Evolutionary conservation across 805 yeast genomes (phyloP), one percentile per base, ranked within the genome.

Genomic region (Torulaspora microellipsoides): DNA sequence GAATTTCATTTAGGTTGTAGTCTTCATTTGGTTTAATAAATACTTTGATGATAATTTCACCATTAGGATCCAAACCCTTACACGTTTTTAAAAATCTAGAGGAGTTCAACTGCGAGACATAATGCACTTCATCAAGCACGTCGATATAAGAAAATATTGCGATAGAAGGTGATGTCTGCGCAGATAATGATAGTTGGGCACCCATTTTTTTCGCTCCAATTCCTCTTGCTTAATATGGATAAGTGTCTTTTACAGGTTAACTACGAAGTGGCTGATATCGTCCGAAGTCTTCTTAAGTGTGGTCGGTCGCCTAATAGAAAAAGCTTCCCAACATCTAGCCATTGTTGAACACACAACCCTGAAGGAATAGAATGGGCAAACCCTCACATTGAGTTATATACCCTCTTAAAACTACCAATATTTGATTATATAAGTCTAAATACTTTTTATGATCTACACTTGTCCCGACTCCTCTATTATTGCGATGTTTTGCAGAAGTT

Each of bases 91-190:
- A 72, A 62, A 90, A 90, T 41, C 96, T 73, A 8, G 95, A 81
- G 36, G 89, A 80, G 45, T 89, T 88, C 36, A 89, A 66, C 34
- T 85, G 82, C 42, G 81, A 78, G 1, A 83, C 72, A 59, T 87
- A 91, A 54, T 86, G 91, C 31, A 85, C 72, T 47, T 81, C 80
- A 17, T 80, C 80, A 9, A 91, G 70, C 34, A 85, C 87, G 56
- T 89, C 89, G 25, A 91, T 77, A 54, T 90, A 91, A 1, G 97
- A 90, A 15, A 91, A 88, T 2, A 89, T 74, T 6, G 95, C 96
- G 55, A 91, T 86, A 1, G 96, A 86, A 3, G 95, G 89, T 1
- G 95, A 88, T 2, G 95, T 81, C 10, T 96, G 96, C 8, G 96
- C 86, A 60, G 88, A 67, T 28, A 86, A 70, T 1, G 97, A 90